Conservation (phyloP, 805 yeast genomes). For the Zygosaccharomyces kombuchaensis region DNA sequence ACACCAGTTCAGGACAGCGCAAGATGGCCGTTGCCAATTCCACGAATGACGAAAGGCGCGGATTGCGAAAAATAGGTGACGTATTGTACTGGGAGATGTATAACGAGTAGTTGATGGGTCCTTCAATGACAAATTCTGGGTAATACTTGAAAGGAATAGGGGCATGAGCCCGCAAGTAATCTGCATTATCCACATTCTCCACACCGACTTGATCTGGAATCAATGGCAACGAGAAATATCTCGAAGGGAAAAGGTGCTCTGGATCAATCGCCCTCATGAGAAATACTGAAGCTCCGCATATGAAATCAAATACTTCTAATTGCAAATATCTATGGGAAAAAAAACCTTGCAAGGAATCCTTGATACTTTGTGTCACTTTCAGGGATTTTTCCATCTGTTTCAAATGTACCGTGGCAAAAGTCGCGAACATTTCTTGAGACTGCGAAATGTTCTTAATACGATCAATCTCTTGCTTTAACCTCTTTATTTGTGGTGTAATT, state of each 20-base stretch:
- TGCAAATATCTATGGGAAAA: conserved; percentile 55
- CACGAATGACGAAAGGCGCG: conserved; percentile 53
- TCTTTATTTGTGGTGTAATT: conserved; percentile 47
- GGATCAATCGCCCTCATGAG: conserved; percentile 73
- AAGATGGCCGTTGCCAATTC: conserved; percentile 71
- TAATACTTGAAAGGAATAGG: conserved; percentile 75
- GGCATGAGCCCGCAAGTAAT: conserved; percentile 56
- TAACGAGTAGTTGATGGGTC: conserved; percentile 66
- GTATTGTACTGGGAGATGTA: conserved; percentile 52
- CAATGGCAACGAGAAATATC: conserved; percentile 49
- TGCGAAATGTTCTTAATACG: conserved; percentile 28
- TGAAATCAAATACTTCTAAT: conserved; percentile 66
- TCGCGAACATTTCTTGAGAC: conserved; percentile 26
- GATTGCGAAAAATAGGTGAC: conserved; percentile 53
- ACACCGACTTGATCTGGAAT: conserved; percentile 57
- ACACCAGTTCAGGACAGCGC: conserved; percentile 78
- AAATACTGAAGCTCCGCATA: conserved; percentile 71
- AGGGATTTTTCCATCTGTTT: conserved; percentile 46
- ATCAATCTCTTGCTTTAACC: conserved; percentile 40
- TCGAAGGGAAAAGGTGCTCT: conserved; percentile 53
- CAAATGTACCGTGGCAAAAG: conserved; percentile 40
- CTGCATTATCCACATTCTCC: conserved; percentile 72
- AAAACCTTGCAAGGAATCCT: conserved; percentile 59
- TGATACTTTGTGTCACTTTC: conserved; percentile 39
- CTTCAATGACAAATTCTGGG: conserved; percentile 86